Conservation (phyloP, 345 rosid species). For the Physaria fendleri region DNA sequence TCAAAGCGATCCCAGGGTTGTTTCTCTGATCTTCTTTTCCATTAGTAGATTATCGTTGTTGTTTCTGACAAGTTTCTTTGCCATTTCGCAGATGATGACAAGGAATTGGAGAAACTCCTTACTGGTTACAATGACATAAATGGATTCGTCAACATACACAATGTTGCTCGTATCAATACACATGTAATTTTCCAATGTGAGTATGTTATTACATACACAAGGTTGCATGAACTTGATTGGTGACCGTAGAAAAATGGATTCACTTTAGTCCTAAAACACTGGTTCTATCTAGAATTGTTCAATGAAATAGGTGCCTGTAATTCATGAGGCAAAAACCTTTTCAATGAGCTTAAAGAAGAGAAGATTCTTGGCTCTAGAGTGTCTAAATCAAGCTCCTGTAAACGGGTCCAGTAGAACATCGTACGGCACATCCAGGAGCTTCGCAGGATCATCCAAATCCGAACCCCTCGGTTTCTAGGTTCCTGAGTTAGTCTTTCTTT, state of each 20-base stretch:
- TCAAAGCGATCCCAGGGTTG: constrained; percentile 77
- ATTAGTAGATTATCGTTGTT: not conserved
- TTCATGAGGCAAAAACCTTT: constrained; percentile 77
- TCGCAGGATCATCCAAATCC: constrained; percentile 54
- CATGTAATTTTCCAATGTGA: constrained; percentile 45
- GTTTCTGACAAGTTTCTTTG: not conserved
- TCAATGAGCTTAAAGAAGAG: constrained; percentile 83
- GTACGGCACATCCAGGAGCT: constrained; percentile 61
- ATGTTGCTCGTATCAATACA: constrained; percentile 66
- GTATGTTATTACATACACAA: not conserved
- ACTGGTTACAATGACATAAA: constrained; percentile 92
- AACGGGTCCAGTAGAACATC: constrained; percentile 87
- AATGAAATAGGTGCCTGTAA: constrained; percentile 60
- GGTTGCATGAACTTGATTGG: not conserved
- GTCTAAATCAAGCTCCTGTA: constrained; percentile 90
- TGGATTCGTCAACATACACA: constrained; percentile 84
- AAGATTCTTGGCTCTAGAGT: constrained; percentile 68
- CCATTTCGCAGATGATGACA: constrained; percentile 59
- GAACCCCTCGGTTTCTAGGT: constrained; percentile 64
- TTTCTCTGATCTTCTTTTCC: constrained; percentile 2
- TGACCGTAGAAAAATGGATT: not conserved
- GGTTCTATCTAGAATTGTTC: constrained; percentile 1
- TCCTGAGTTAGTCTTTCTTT: constrained; percentile 7
- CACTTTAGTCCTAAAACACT: not conserved
- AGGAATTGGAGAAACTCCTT: constrained; percentile 67